Percentiles rank a stretch among this genome's conserved stretches.
These are phyloP conservation scores for Coffea eugenioides DNA, from an alignment of 257 asterid species.

Conservation along the genomic window DNA sequence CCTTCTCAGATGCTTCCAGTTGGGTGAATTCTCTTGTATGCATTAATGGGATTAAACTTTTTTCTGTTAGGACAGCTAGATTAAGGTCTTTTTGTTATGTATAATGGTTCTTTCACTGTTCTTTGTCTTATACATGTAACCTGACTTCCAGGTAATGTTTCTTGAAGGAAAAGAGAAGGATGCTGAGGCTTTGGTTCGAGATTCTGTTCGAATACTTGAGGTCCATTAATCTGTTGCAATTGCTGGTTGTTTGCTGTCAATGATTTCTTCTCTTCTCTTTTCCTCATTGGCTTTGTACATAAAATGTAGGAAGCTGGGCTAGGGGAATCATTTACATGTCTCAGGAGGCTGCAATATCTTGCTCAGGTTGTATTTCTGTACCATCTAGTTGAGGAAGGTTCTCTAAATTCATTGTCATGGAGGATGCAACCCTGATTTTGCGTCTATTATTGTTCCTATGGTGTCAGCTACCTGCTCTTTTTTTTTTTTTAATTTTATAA, in stretches of 20 bases:
- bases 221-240: constrained; percentile 37
- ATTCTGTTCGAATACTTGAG: constrained; percentile 80
- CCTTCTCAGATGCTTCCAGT: too few species aligned
- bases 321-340: constrained; percentile 60
- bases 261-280: constrained; percentile 8
- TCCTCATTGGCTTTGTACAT: constrained; percentile 24
- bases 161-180: constrained; percentile 74
- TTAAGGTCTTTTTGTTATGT: neutral
- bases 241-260: constrained; percentile 16
- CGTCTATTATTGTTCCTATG: neutral
- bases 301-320: constrained; percentile 66
- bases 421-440: neutral
- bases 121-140: neutral
- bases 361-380: constrained; percentile 58
- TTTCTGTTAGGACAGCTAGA: neutral
- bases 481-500: neutral
- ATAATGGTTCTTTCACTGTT: neutral
- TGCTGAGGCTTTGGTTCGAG: constrained; percentile 61
- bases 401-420: constrained; percentile 9
- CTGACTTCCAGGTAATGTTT: constrained; percentile 56
- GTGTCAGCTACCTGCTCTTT: neutral
- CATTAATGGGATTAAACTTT: neutral
- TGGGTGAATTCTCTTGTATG: neutral
- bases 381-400: constrained; percentile 14
- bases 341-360: constrained; percentile 76